These are phyloP conservation scores for Hyphodiscus sp. DNA, from an alignment of 2,329 filamentous ascomycete species.

Conservation along the genomic window DNA sequence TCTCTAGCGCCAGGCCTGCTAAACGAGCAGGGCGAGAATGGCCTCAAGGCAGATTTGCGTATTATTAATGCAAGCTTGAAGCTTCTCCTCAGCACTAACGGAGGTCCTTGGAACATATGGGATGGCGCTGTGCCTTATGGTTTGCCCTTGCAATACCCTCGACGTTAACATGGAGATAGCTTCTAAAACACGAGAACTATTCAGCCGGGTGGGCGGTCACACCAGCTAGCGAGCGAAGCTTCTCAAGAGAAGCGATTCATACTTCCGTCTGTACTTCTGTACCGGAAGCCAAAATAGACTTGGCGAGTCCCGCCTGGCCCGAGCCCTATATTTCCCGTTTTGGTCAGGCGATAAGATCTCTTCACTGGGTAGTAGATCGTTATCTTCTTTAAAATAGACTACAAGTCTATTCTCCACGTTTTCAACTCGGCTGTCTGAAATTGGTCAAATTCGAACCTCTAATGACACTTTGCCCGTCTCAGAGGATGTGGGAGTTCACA, in stretches of 20 bases:
- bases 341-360: too few species aligned
- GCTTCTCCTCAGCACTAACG: neutral
- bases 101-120: too few species aligned
- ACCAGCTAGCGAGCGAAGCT: neutral
- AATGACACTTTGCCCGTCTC: neutral
- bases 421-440: neutral
- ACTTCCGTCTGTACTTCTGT: neutral
- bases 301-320: neutral
- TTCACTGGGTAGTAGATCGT: neutral
- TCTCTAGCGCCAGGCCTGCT: neutral
- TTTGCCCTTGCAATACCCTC: neutral
- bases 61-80: neutral
- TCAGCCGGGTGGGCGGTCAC: neutral
- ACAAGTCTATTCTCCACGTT: neutral
- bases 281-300: neutral
- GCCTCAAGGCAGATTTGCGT: neutral
- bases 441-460: neutral
- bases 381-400: neutral
- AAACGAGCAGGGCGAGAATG: neutral
- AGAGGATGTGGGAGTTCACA: neutral
- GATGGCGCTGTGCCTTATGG: neutral
- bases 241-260: neutral
- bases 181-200: neutral
- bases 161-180: neutral
- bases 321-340: neutral